Evolutionary conservation across 306 rosid species (phyloP).

Genomic region (Dalbergia oliveri): DNA sequence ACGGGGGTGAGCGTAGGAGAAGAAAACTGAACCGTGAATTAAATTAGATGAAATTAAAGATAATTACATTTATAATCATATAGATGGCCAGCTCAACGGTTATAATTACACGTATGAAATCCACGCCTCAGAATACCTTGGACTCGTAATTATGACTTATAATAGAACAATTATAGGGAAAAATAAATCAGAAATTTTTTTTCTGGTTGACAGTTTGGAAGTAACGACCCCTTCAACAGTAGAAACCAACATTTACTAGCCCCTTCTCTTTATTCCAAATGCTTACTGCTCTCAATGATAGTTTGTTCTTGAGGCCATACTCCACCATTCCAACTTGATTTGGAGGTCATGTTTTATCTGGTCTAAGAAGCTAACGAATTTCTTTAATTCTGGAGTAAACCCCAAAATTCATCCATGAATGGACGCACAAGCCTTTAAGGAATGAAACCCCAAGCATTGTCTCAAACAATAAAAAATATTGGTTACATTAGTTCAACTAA

Average conservation of each 20-base stretch:
- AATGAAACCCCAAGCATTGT: not conserved
- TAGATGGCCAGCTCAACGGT: conserved; percentile 44
- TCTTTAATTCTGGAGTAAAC: conserved; percentile 31
- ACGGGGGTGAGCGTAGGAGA: not conserved
- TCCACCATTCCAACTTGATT: conserved; percentile 40
- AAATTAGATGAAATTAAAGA: conserved; percentile 37
- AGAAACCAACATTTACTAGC: conserved; percentile 29
- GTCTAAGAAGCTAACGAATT: conserved; percentile 7
- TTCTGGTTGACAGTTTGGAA: conserved; percentile 12
- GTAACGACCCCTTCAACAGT: conserved; percentile 24
- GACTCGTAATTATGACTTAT: conserved; percentile 31
- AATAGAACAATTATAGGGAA: conserved; percentile 4
- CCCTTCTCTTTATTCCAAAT: conserved; percentile 40
- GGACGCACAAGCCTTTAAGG: not conserved
- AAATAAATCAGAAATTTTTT: conserved; percentile 5
- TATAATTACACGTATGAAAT: conserved; percentile 57
- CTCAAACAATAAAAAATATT: not conserved
- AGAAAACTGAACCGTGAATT: not conserved
- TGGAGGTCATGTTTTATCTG: conserved; percentile 16
- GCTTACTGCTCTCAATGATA: conserved; percentile 28
- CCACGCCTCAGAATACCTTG: conserved; percentile 46
- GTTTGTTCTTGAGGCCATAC: conserved; percentile 26
- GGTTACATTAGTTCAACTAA: not conserved
- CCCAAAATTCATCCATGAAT: not conserved
- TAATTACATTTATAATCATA: conserved; percentile 46